Evolutionary conservation across 176 grass and related monocot genomes (phyloP), one percentile per base, ranked within the genome.

Genomic region (Metroxylon sagu): DNA sequence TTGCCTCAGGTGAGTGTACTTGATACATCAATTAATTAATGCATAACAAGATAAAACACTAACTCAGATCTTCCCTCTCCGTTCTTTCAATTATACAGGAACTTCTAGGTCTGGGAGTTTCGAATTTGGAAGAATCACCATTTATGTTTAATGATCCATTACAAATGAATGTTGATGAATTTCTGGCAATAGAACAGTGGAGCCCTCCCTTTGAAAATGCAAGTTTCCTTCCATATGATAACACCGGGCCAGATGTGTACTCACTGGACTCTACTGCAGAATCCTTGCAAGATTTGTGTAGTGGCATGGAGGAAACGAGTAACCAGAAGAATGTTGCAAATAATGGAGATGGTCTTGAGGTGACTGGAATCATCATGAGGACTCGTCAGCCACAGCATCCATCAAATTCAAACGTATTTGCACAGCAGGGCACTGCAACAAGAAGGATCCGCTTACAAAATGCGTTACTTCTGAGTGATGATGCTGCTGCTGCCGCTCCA

Each of bases 281-380:
- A 59, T 85, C 84, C 26, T 74, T 92, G 59, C 73, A 85, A 74
- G 87, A 98, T 57, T 64, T 92, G 28, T 92, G 81, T 74, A 88
- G 76, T 56, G 63, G 16, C 49, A 74, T 75, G 75, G 87, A 88
- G 14, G 92, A 88, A 65, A 49, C 62, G n/a, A 73, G 23, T 54
- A 56, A 10, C 29, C 68, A 53, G 57, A 84, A 28, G 31, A 71
- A 71, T 61, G 58, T 23, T 54, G 57, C 55, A 64, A 71, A 25
- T 73, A 83, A 19, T 4, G 74, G 48, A 56, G 26, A 48, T 83
- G 48, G 16, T 50, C 12, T 77, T 1, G 61, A 74, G 25, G 69
- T 16, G 30, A 61, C 83, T 72, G 79, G 79, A 69, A 76, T 81
- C 29, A 26, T 0, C 23, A 14, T 75, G 43, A 75, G 75, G 48